Evolutionary conservation across 306 rosid genomes (phyloP).

Genomic region (Prosopis cineraria): DNA sequence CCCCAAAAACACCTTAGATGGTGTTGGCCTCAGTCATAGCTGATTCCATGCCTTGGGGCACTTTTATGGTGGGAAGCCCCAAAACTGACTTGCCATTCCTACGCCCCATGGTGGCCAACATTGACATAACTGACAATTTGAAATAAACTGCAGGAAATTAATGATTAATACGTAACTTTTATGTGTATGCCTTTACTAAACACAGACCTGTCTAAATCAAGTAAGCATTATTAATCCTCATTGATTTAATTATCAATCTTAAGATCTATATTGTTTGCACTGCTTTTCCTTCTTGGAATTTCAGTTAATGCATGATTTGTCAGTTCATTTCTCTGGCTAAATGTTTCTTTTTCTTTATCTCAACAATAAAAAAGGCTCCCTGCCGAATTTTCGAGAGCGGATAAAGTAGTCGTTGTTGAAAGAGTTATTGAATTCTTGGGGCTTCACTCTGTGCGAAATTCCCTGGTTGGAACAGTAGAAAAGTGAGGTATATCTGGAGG

Average conservation of each 20-base stretch:
- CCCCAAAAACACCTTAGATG: not conserved
- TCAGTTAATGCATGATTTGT: not conserved
- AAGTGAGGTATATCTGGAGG: constrained; percentile 98
- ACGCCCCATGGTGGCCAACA: not conserved
- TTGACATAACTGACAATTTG: not conserved
- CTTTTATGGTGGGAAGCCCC: not conserved
- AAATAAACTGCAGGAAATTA: not conserved
- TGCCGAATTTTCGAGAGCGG: constrained; percentile 64
- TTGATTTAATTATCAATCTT: not conserved
- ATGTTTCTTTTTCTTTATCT: constrained; percentile 17
- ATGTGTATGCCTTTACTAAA: not conserved
- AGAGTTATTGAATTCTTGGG: constrained; percentile 92
- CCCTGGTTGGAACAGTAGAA: constrained; percentile 92
- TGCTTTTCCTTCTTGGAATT: not conserved
- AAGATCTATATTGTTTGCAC: not conserved
- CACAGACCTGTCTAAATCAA: not conserved
- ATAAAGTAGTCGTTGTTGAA: constrained; percentile 86
- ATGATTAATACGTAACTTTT: not conserved
- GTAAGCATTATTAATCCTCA: not conserved
- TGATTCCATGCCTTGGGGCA: not conserved
- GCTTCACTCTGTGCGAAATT: constrained; percentile 82
- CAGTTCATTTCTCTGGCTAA: not conserved
- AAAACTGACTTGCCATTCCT: not conserved
- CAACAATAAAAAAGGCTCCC: constrained; percentile 57
- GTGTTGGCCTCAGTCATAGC: not conserved